These are phyloP conservation scores for Bertia moriformis DNA, from an alignment of 2,329 filamentous ascomycete species.

Conservation along the genomic window DNA sequence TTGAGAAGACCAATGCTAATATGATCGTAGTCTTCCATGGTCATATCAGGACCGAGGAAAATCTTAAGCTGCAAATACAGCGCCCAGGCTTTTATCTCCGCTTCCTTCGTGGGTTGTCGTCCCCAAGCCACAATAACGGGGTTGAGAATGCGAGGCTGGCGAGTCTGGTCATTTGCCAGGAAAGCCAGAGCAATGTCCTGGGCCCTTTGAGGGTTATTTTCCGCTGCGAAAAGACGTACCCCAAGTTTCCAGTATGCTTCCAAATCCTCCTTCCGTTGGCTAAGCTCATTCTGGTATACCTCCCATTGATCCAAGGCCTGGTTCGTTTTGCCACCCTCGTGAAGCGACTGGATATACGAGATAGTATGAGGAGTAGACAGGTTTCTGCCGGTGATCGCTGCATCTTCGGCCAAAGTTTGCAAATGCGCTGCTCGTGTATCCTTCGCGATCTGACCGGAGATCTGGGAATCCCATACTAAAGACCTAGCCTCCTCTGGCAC, in stretches of 20 bases:
- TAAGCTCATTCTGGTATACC: constrained; percentile 15
- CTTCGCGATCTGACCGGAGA: constrained; percentile 11
- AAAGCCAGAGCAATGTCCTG: constrained; percentile 30
- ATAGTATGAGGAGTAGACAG: constrained; percentile 21
- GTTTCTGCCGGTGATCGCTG: constrained; percentile 16
- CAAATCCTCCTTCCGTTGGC: constrained; percentile 14
- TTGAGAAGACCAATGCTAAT: neutral
- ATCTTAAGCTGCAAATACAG: neutral
- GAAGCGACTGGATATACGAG: constrained; percentile 23
- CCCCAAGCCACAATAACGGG: neutral
- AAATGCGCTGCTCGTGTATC: neutral
- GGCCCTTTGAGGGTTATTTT: constrained; percentile 28
- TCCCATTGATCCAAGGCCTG: constrained; percentile 26
- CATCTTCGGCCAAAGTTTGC: constrained; percentile 17
- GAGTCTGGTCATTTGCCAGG: constrained; percentile 12
- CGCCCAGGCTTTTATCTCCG: neutral
- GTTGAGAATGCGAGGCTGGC: constrained; percentile 19
- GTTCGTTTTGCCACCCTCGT: constrained; percentile 17
- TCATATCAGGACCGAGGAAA: neutral
- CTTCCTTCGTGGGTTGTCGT: neutral
- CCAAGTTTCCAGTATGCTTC: constrained; percentile 29
- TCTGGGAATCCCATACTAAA: constrained; percentile 25
- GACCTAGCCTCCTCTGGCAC: constrained; percentile 21
- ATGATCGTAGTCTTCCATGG: neutral
- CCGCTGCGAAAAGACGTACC: constrained; percentile 29